Percentiles rank a stretch among this genome's conserved stretches.
phyloP scores from a whole-genome alignment of 2,329 filamentous ascomycete genomes.

The Incumbomyces lentus region DNA sequence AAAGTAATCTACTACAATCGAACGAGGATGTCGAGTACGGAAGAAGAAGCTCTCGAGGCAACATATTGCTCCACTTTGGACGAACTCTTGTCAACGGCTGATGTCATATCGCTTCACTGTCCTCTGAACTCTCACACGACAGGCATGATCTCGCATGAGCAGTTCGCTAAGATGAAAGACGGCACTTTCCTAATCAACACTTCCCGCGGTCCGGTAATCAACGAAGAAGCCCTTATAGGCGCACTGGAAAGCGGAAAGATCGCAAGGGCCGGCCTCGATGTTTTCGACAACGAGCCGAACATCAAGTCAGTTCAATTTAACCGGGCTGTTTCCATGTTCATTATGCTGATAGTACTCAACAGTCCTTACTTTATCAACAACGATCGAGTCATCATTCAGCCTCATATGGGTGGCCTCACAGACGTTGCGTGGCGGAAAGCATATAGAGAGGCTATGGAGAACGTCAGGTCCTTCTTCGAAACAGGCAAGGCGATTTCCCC shows the following conservation, averaged over 20 bases:
- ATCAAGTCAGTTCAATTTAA: background rate
- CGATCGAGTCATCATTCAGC: constrained; percentile 1
- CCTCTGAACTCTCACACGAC: constrained; percentile 24
- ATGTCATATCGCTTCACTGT: constrained; percentile 28
- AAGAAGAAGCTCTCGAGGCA: constrained; percentile 28
- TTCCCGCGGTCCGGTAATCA: constrained; percentile 39
- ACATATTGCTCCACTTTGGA: constrained; percentile 11
- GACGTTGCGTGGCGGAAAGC: constrained; percentile 21
- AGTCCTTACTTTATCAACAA: background rate
- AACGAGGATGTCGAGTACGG: constrained; percentile 37
- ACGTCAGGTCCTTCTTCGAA: constrained; percentile 31
- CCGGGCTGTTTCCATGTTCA: too few relatives aligned
- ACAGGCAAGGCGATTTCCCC: constrained; percentile 31
- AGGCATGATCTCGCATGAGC: constrained; percentile 27
- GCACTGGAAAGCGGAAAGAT: constrained; percentile 40
- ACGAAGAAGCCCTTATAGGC: constrained; percentile 38
- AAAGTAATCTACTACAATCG: constrained; percentile 37
- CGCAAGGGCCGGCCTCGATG: constrained; percentile 34
- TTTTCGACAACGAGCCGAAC: constrained; percentile 5
- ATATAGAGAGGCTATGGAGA: constrained; percentile 37
- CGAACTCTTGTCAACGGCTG: constrained; percentile 24
- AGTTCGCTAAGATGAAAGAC: constrained; percentile 40
- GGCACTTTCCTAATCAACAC: constrained; percentile 43
- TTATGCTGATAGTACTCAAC: too few relatives aligned
- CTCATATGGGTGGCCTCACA: constrained; percentile 25